phyloP scores from a whole-genome alignment of 176 grass and related monocot species.

The Oryza meyeriana region DNA sequence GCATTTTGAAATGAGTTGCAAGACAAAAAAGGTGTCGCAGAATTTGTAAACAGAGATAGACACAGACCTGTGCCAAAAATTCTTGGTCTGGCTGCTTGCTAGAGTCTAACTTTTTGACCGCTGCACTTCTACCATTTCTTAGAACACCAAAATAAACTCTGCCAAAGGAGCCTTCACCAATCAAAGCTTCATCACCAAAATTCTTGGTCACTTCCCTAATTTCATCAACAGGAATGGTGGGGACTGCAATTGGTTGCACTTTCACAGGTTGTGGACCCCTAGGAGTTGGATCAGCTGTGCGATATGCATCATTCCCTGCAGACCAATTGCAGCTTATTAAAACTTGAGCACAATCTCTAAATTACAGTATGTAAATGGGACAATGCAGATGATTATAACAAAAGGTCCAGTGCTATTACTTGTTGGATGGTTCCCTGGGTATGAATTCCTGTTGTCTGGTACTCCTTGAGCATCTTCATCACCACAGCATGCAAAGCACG shows the following conservation, averaged over 20 bases:
- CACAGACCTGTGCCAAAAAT: slow-evolving; percentile 61
- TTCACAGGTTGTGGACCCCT: slow-evolving; percentile 62
- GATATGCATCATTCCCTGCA: slow-evolving; percentile 60
- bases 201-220: slow-evolving; percentile 73
- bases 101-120: slow-evolving; percentile 73
- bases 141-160: slow-evolving; percentile 78
- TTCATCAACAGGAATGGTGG: slow-evolving; percentile 65
- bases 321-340: slow-evolving; percentile 2
- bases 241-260: slow-evolving; percentile 77
- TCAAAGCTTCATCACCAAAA: slow-evolving; percentile 81
- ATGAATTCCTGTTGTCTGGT: slow-evolving; percentile 42
- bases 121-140: slow-evolving; percentile 64
- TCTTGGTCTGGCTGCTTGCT: slow-evolving; percentile 95
- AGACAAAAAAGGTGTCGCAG: background rate
- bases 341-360: background rate
- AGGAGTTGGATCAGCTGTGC: slow-evolving; percentile 51
- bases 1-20: slow-evolving; percentile 20
- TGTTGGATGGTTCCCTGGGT: slow-evolving; percentile 45
- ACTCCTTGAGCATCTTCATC: slow-evolving; percentile 51
- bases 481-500: slow-evolving; percentile 58
- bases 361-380: background rate
- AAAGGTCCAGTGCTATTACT: slow-evolving; percentile 42
- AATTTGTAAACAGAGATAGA: slow-evolving; percentile 12
- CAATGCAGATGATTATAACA: background rate
- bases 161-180: slow-evolving; percentile 85